Base-by-base conservation (phyloP, 2,329 filamentous ascomycete genomes). In the Trichoderma hamatum region DNA sequence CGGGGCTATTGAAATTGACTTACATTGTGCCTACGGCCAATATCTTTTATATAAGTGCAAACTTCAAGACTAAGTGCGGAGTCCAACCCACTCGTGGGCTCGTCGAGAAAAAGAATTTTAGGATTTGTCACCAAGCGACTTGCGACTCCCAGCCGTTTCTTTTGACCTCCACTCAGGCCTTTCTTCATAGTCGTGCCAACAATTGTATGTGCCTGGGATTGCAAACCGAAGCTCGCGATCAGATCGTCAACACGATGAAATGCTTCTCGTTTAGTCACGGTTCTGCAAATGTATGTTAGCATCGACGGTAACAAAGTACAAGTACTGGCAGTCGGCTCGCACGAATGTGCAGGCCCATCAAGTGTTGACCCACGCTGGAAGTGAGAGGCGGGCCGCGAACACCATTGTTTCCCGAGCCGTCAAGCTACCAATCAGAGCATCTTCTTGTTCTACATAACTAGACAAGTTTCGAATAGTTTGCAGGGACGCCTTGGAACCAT, bases 401-500 rank as follows among this genome's bases (percentile, higher is more conserved):
- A 89, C 82, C 70, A 97, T 80, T 0, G 93, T 96, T 81, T 96
- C 93, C 32, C 86, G 84, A 10, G 95, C 92, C 0, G 93, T 96
- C 72, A 96, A 82, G 0, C 90, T 90, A 5, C 93, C 93, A 62
- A 95, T 91, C 14, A 96, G 84, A 1, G 92, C 90, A 82, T 97
- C 93, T 72, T 96, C 92, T 78, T 97, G 93, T 81, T 97, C 93
- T 26, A 96, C 93, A 75, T 94, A 96, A 58, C 88, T 88, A 67
- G 87, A 90, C 61, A 95, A 83, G 59, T 86, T 83, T 21, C 88
- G 87, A 73, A 95, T 90, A 0, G 82, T 81, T 9, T 82, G 77
- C 9, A 82, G 79, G 1, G 30, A 30, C 9, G 30, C 30, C 30
- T 30, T 30, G 4, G 30, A 30, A 5, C 91, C 91, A 77, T 96